Evolutionary conservation across 2,329 filamentous ascomycete species (phyloP).

Genomic region (Ceratocystis colombiana): DNA sequence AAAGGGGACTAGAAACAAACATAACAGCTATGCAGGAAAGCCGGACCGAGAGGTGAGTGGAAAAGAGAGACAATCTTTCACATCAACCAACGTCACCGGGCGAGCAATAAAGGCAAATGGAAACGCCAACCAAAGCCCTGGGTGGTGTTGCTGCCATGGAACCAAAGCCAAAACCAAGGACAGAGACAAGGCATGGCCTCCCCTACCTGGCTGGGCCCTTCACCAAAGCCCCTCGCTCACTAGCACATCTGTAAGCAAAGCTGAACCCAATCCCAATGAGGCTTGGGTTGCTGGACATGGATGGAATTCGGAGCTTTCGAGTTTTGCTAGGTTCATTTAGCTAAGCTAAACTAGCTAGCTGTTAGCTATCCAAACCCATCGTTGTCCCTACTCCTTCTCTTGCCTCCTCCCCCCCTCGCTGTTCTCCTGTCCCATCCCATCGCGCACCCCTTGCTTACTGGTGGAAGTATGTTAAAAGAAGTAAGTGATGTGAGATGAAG

Average conservation of each 20-base stretch:
- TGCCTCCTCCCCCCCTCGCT: not conserved
- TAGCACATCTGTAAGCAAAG: slow-evolving; percentile 10
- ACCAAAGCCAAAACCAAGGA: not conserved
- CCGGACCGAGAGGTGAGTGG: no score
- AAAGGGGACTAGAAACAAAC: not conserved
- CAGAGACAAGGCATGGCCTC: slow-evolving; percentile 3
- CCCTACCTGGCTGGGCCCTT: not conserved
- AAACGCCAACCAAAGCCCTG: no score
- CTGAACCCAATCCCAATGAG: slow-evolving; percentile 10
- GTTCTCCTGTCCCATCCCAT: slow-evolving; percentile 2
- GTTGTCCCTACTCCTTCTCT: not conserved
- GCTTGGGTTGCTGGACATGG: not conserved
- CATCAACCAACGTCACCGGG: no score
- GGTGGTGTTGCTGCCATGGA: not conserved
- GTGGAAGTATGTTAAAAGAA: not conserved
- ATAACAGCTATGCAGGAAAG: not conserved
- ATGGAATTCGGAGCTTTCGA: slow-evolving; percentile 12
- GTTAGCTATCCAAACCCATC: not conserved
- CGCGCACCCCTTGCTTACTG: slow-evolving; percentile 7
- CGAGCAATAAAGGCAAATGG: no score
- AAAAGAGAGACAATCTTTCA: no score
- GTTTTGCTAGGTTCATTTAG: not conserved
- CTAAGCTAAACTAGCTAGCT: not conserved
- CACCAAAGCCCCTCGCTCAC: slow-evolving; percentile 3
- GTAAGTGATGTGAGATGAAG: slow-evolving; percentile 10